Evolutionary conservation across 345 rosid species (phyloP).

Genomic region (Abelmoschus esculentus): DNA sequence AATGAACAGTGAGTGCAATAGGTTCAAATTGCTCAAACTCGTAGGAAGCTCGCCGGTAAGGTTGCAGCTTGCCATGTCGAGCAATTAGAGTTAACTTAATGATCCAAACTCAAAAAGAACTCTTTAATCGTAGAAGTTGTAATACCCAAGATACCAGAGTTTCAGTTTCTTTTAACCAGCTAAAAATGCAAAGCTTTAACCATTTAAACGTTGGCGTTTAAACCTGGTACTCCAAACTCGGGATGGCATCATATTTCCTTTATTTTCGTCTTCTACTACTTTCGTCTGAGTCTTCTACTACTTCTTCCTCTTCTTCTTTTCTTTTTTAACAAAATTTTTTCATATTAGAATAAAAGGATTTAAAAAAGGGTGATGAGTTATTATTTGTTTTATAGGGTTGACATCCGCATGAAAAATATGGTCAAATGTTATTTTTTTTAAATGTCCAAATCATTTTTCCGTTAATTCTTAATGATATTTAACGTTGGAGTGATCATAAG

Average conservation of each 20-base stretch:
- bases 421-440: too few relatives aligned
- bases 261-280: too few relatives aligned
- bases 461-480: too few relatives aligned
- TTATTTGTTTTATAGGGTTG: too few relatives aligned
- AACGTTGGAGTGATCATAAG: too few relatives aligned
- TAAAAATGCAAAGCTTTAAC: conserved; percentile 48
- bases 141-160: conserved; percentile 55
- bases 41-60: conserved; percentile 71
- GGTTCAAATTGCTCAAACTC: conserved; percentile 45
- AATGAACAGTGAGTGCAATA: conserved; percentile 59
- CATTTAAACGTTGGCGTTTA: conserved; percentile 51
- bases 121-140: conserved; percentile 41
- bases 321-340: too few relatives aligned
- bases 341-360: too few relatives aligned
- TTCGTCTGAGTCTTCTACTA: too few relatives aligned
- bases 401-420: too few relatives aligned
- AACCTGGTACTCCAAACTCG: conserved; percentile 54
- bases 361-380: too few relatives aligned
- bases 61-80: conserved; percentile 61
- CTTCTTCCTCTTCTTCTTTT: too few relatives aligned
- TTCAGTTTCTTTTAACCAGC: conserved; percentile 48
- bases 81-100: conserved; percentile 38
- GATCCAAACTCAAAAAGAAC: conserved; percentile 69
- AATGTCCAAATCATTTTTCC: too few relatives aligned
- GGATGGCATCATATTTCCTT: conserved; percentile 53